Evolutionary conservation across 2,329 filamentous ascomycete genomes (phyloP), one percentile per base, ranked within the genome.

Genomic region (Paraphoma sp.): DNA sequence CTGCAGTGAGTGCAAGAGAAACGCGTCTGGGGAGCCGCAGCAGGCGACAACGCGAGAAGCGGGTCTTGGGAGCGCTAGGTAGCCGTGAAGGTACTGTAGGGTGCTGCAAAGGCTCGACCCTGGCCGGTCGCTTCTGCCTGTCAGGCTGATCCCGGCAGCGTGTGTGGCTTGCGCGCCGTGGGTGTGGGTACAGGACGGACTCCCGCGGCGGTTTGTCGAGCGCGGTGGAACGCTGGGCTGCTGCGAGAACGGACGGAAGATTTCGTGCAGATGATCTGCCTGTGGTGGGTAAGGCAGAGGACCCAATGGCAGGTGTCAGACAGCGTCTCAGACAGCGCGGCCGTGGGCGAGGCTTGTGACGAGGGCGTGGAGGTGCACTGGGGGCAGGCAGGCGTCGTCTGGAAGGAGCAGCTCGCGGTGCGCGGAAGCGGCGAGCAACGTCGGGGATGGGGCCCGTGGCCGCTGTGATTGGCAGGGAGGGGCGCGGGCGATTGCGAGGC

Each of bases 231-330:
- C 51, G 57, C 60, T 57, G 47, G 53, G 54, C 53, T 38, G 57
- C 62, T 68, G 68, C 67, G 56, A 65, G 59, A 51, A 63, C 69
- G 70, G 59, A 65, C 72, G 80, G 79, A 80, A 76, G 78, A 80
- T 81, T 78, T 74, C 76, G 78, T 82, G 80, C 81, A 83, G 80
- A 82, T 83, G 81, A 83, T 82, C 78, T 79, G 73, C 70, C 64
- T 65, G 63, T 54, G 58, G 33, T 56, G 62, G 54, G 57, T 45
- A 59, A 51, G 61, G 53, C 58, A 53, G 63, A 57, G 48, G 65
- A n/a, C 52, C 74, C 71, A 77, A 74, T 77, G 72, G 63, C 68
- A 66, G 64, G 63, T 67, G 68, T 68, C 67, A 70, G 72, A 74
- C 70, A 71, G 56, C 61, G 71, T 75, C 70, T 75, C 63, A 73